Evolutionary conservation across 805 yeast genomes (phyloP).

Genomic region (Geotrichum ghanense): DNA sequence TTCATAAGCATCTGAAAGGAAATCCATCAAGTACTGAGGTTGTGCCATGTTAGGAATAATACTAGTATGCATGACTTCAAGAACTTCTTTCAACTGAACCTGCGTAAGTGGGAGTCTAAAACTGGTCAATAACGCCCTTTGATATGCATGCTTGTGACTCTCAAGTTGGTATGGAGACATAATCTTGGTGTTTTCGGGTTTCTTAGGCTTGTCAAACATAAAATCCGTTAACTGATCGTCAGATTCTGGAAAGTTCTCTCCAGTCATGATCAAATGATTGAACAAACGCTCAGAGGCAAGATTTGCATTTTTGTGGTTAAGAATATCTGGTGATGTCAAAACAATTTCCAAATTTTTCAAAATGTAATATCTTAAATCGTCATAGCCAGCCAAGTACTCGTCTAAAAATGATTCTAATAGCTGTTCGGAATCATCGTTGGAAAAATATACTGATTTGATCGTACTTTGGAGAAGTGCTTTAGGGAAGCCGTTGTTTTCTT

Average conservation of each 20-base stretch:
- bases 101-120: slow-evolving; percentile 38
- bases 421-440: background rate
- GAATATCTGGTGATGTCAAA: no score
- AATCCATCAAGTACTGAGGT: slow-evolving; percentile 86
- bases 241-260: slow-evolving; percentile 15
- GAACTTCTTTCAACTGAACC: slow-evolving; percentile 55
- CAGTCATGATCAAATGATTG: slow-evolving; percentile 13
- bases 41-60: slow-evolving; percentile 69
- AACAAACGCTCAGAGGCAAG: slow-evolving; percentile 11
- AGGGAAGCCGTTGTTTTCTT: slow-evolving; percentile 40
- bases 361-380: slow-evolving; percentile 73
- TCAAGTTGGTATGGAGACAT: slow-evolving; percentile 29
- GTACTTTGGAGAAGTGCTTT: slow-evolving; percentile 28
- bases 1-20: slow-evolving; percentile 76
- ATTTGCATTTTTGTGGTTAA: slow-evolving; percentile 3
- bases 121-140: slow-evolving; percentile 51
- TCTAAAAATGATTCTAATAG: slow-evolving; percentile 39
- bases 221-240: slow-evolving; percentile 14
- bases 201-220: slow-evolving; percentile 12
- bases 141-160: slow-evolving; percentile 53
- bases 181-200: slow-evolving; percentile 22
- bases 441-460: slow-evolving; percentile 13
- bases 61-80: slow-evolving; percentile 68
- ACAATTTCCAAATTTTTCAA: no score
- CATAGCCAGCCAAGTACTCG: slow-evolving; percentile 42